Conservation (phyloP, 495 filamentous ascomycete species). For the Stereocaulon alpinum region DNA sequence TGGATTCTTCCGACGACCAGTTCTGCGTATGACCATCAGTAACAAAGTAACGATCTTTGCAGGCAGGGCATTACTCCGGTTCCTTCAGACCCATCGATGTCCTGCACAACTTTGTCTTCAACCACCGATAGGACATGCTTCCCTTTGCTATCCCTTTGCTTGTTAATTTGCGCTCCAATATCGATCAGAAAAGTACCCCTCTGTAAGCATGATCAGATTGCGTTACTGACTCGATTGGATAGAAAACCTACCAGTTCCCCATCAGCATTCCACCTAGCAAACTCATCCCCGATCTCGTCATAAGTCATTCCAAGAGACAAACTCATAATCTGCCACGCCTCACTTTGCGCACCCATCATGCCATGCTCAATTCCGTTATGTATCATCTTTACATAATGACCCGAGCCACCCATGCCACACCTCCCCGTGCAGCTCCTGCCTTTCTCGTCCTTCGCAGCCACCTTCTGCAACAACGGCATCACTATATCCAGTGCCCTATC, state of each 20-base stretch:
- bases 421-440: constrained; percentile 52
- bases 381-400: constrained; percentile 63
- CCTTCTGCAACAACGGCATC: constrained; percentile 51
- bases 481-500: constrained; percentile 45
- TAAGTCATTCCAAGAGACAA: constrained; percentile 49
- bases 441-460: constrained; percentile 49
- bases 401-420: constrained; percentile 52
- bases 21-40: background rate
- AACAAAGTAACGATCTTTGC: background rate
- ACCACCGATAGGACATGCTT: constrained; percentile 53
- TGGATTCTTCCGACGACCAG: constrained; percentile 46
- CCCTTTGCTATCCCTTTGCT: constrained; percentile 34
- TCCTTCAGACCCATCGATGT: constrained; percentile 56
- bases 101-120: constrained; percentile 69
- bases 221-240: background rate
- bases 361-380: constrained; percentile 71
- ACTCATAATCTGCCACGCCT: constrained; percentile 57
- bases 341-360: constrained; percentile 50
- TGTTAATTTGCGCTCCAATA: constrained; percentile 56
- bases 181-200: constrained; percentile 50
- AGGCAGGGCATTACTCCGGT: constrained; percentile 47
- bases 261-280: constrained; percentile 48
- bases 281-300: constrained; percentile 52
- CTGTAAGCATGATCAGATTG: constrained; percentile 8
- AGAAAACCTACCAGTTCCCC: constrained; percentile 40